Base-by-base conservation (phyloP, 73 alveolate genomes). In the Durusdinium trenchii region DNA sequence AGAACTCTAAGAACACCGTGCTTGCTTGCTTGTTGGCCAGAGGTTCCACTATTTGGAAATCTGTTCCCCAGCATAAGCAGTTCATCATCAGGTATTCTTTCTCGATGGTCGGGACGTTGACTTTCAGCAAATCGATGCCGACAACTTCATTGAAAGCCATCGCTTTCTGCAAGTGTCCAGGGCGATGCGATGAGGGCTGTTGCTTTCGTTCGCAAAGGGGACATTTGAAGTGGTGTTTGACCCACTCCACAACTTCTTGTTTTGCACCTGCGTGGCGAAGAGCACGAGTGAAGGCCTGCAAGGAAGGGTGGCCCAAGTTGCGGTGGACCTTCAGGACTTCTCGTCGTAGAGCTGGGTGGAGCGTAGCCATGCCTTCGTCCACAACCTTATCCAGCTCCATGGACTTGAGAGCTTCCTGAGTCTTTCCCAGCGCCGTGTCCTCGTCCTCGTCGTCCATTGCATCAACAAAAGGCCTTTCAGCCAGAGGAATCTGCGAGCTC, bases 141-240 rank as follows among this genome's bases (percentile, higher is more conserved):
- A 91, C 87, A 9, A 90, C 97, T 47, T 62, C 87, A 54, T 90
- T 90, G 86, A 90, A 90, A 10, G n/a, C 87, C 85, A 90, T 54
- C 46, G 36, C 46, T 46, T 69, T 57, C 47, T 45, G 50, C n/a
- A 86, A n/a, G 46, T 61, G 69, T 0, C 52, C 83, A 3, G 95
- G 95, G 1, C 95, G 62, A 5, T 86, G 95, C 3, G 84, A 6
- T 0, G 38, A 32, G 26, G 95, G 85, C 51, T 43, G 32, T 6
- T 87, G 76, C 51, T 71, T 47, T 18, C 64, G 60, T 9, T 87
- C 51, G 6, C 95, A 87, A 0, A 87, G 35, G 28, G 48, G 83
- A 26, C 95, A 87, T 40, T 16, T 35, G 64, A 87, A 87, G 28
- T 87, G 46, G 23, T n/a, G 28, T 36, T 87, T 87, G 36, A 62